Evolutionary conservation across 2,329 filamentous ascomycete species (phyloP), one percentile per base, ranked within the genome.

Genomic region (Fusarium sp.): DNA sequence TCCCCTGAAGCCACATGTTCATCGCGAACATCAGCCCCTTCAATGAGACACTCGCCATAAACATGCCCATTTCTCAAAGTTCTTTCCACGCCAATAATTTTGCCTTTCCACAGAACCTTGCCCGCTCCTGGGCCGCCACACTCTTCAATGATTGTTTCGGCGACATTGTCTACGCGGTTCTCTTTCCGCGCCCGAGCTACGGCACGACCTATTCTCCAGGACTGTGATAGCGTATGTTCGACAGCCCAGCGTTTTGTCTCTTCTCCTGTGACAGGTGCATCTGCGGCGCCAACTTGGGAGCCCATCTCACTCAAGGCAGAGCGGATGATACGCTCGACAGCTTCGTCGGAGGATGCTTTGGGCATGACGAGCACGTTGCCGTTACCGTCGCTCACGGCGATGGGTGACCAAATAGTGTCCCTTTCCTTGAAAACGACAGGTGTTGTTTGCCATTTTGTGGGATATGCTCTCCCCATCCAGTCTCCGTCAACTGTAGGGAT

Each of bases 11-110:
- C 33, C 17, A 67, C 61, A 6, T 76, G 73, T 33, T 80, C 79
- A 9, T 83, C 81, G 60, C 80, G 74, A 63, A 84, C 71, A 28
- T 87, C 85, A 26, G 82, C 81, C 7, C 85, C 86, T 65, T 89
- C 84, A 59, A 91, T 88, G 28, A 87, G 84, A 69, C 89, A 87
- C 77, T 90, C 88, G 15, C 90, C 90, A 73, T 90, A 90, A 15
- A 88, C 84, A 74, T 91, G 87, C 1, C 90, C 89, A 76, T 86
- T 88, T 70, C 85, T 85, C 47, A 91, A 77, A 2, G 84, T 84
- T 44, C 89, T 82, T 78, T 91, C 87, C 1, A 92, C 90, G 3
- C 86, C 86, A 26, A 90, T 84, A 71, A 92, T 91, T 81, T 92
- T 92, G 35, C 90, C 90, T 65, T 88, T 86, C 82, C 88, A 91